These are phyloP conservation scores for Geotrichum fermentans DNA, from an alignment of 1,139 yeast species.

Conservation along the genomic window DNA sequence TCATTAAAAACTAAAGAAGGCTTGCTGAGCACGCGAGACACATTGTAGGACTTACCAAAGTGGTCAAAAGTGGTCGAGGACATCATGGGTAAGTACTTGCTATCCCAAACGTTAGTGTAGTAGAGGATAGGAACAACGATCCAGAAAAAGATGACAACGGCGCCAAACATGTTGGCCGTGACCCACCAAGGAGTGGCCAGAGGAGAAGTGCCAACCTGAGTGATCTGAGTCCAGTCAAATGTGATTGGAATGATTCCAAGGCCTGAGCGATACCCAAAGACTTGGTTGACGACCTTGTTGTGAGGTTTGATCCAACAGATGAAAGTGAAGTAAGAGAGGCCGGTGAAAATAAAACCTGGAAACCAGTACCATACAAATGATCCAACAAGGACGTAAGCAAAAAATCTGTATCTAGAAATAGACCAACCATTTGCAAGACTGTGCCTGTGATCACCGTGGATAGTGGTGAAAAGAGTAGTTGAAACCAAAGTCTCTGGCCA, in stretches of 20 bases:
- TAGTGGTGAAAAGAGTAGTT: conserved; percentile 31
- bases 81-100: conserved; percentile 46
- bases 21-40: conserved; percentile 41
- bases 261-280: conserved; percentile 50
- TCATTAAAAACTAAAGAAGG: conserved; percentile 41
- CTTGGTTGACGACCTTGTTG: conserved; percentile 46
- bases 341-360: conserved; percentile 44
- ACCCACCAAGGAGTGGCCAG: conserved; percentile 52
- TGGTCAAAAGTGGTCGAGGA: conserved; percentile 42
- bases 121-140: conserved; percentile 40
- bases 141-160: conserved; percentile 36
- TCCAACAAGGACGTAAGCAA: conserved; percentile 33
- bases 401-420: conserved; percentile 40
- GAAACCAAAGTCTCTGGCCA: conserved; percentile 44
- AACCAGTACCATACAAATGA: conserved; percentile 46
- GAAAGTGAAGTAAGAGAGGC: conserved; percentile 38
- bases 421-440: conserved; percentile 45
- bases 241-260: conserved; percentile 50
- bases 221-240: conserved; percentile 45
- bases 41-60: conserved; percentile 39
- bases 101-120: conserved; percentile 43
- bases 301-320: conserved; percentile 41
- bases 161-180: conserved; percentile 42
- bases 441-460: conserved; percentile 42
- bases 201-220: conserved; percentile 39